Base-by-base conservation (phyloP, 306 rosid species). In the Medicago lupulina region DNA sequence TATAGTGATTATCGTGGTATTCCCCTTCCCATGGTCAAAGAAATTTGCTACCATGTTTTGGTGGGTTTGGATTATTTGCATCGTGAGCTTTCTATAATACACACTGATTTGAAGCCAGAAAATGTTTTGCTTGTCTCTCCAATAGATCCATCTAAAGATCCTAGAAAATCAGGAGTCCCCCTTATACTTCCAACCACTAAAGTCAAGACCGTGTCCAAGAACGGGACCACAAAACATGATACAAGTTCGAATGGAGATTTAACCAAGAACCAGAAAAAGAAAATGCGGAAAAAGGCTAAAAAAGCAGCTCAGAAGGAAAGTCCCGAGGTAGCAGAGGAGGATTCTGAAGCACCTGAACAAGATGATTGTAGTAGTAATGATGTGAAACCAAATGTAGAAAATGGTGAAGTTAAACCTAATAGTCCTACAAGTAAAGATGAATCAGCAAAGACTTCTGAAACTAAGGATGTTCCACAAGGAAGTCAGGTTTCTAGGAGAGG, bases 101-200 rank as follows among this genome's bases (percentile, higher is more conserved):
- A 92, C 85, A 95, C 98, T 15, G 98, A 95, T 85, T 86, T 95
- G 92, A 95, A 95, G 82, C 98, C 96, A 1, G 98, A 95, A 82
- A 95, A 95, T 83, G 96, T 95, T 15, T 73, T 95, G 88, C 89
- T 95, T 82, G 46, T 89, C 79, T 92, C 96, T 11, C 91, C 82
- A 82, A 92, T 95, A 25, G 97, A 95, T 82, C 93, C 92, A 2
- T 81, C 90, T 13, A 95, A 95, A 92, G 97, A 95, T 87, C 90
- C 91, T 38, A 86, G 77, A 72, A 87, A 86, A 66, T 92, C 96
- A 8, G 90, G 96, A 3, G 83, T 81, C 70, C 83, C 91, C 65
- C 97, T 82, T 21, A 51, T 95, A 69, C 91, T 88, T 84, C 83
- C 91, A 7, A 83, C 80, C 70, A 61, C 82, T 54, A 90, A 76